These are phyloP conservation scores for Sphaerulina populicola DNA, from an alignment of 2,329 filamentous ascomycete genomes.

Conservation along the genomic window DNA sequence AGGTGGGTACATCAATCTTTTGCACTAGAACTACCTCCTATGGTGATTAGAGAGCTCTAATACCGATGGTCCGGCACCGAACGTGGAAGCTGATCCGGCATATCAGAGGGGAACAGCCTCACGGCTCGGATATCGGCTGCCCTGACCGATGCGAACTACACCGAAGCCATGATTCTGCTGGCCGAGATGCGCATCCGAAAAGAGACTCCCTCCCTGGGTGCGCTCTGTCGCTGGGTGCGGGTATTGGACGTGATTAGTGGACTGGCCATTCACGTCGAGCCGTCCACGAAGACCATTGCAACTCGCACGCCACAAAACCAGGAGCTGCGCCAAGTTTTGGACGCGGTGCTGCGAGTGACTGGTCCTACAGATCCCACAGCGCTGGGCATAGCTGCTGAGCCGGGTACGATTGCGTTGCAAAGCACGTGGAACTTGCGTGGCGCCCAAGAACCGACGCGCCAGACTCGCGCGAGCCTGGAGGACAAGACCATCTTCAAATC, in stretches of 20 bases:
- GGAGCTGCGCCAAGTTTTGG: constrained; percentile 53
- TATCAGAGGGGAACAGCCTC: constrained; percentile 51
- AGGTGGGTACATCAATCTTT: no score
- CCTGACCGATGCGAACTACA: constrained; percentile 56
- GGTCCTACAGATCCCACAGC: constrained; percentile 48
- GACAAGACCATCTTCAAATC: constrained; percentile 48
- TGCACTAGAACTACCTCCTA: no score
- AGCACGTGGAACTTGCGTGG: constrained; percentile 53
- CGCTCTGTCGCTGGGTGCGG: constrained; percentile 63
- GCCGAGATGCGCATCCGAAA: constrained; percentile 62
- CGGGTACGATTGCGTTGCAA: constrained; percentile 50
- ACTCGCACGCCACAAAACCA: constrained; percentile 43
- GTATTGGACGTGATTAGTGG: constrained; percentile 62
- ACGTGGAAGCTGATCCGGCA: not conserved
- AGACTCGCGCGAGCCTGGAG: constrained; percentile 51
- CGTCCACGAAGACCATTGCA: constrained; percentile 31
- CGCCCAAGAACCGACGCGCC: constrained; percentile 33
- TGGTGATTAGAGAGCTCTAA: no score
- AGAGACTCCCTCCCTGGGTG: constrained; percentile 58
- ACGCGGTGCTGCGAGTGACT: constrained; percentile 56
- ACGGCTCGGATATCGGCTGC: constrained; percentile 60
- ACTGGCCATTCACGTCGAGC: constrained; percentile 49
- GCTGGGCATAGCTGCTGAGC: constrained; percentile 12
- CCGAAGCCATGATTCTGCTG: constrained; percentile 56
- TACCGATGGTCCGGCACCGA: no score